Conservation (phyloP, 345 rosid species). For the Citrus reticulata region DNA sequence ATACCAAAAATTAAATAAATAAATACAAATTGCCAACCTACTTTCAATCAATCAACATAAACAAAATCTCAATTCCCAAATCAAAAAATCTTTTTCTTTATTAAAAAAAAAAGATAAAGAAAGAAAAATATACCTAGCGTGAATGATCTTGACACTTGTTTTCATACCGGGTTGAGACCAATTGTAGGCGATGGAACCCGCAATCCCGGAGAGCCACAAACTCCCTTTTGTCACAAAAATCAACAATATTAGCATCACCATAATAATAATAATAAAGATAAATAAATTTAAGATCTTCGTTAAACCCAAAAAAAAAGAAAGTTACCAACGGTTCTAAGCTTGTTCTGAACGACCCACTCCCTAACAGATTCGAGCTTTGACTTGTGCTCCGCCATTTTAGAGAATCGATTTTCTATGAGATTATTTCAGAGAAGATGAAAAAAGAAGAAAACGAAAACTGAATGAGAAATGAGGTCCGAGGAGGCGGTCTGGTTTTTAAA, state of each 20-base stretch:
- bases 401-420: neutral
- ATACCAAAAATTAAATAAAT: neutral
- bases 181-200: constrained; percentile 87
- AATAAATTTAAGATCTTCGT: neutral
- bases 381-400: constrained; percentile 65
- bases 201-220: constrained; percentile 84
- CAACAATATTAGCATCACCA: neutral
- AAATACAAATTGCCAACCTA: too few species aligned
- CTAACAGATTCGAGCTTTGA: constrained; percentile 53
- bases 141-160: constrained; percentile 92
- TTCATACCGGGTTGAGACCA: constrained; percentile 97
- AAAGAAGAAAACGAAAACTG: neutral
- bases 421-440: neutral
- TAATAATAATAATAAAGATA: neutral
- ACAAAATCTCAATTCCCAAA: neutral
- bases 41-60: neutral
- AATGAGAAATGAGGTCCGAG: neutral
- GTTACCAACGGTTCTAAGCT: constrained; percentile 90
- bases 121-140: constrained; percentile 58
- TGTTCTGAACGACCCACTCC: constrained; percentile 82
- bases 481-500: neutral
- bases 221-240: constrained; percentile 45
- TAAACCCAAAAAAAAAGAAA: too few species aligned
- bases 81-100: too few species aligned
- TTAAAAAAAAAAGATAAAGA: neutral